These are phyloP conservation scores for Blastocystis sp. DNA, from an alignment of 352 stramenopile species.

Conservation along the genomic window DNA sequence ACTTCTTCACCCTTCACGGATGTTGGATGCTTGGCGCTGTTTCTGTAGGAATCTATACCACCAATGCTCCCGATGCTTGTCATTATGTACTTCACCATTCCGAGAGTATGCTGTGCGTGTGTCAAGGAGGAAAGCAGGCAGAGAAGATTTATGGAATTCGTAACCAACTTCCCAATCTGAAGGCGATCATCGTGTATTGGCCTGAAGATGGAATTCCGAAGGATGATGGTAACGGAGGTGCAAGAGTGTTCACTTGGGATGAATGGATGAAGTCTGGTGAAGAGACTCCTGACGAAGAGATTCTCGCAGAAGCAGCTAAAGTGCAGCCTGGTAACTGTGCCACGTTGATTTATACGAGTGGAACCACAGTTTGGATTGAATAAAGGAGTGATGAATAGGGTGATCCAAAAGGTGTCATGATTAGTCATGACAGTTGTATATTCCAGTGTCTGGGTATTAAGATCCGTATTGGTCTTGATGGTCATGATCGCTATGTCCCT, in stretches of 20 bases:
- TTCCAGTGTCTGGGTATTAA: conserved; percentile 58
- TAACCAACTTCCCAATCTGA: conserved; percentile 79
- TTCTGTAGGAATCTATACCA: conserved; percentile 88
- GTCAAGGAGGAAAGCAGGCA: conserved; percentile 83
- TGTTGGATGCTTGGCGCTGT: conserved; percentile 82
- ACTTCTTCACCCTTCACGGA: conserved; percentile 82
- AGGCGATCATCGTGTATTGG: conserved; percentile 81
- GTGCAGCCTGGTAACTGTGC: conserved; percentile 69
- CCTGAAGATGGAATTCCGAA: conserved; percentile 68
- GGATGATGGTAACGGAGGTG: conserved; percentile 39
- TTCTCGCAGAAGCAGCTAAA: conserved; percentile 58
- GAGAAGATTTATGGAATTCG: conserved; percentile 83
- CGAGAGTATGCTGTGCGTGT: conserved; percentile 80
- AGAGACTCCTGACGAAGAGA: conserved; percentile 22
- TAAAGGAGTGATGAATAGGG: conserved; percentile 62
- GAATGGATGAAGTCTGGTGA: conserved; percentile 68
- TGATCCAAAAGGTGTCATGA: conserved; percentile 75
- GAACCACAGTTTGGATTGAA: conserved; percentile 68
- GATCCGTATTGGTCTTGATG: conserved; percentile 51
- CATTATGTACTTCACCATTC: conserved; percentile 86
- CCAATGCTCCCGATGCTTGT: conserved; percentile 80
- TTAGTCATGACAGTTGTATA: conserved; percentile 71
- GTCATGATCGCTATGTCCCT: conserved; percentile 64
- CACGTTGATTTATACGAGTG: conserved; percentile 76
- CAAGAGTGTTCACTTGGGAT: conserved; percentile 69